Base-by-base conservation (phyloP, 2,329 filamentous ascomycete genomes). In the Hypoxylon sp. region DNA sequence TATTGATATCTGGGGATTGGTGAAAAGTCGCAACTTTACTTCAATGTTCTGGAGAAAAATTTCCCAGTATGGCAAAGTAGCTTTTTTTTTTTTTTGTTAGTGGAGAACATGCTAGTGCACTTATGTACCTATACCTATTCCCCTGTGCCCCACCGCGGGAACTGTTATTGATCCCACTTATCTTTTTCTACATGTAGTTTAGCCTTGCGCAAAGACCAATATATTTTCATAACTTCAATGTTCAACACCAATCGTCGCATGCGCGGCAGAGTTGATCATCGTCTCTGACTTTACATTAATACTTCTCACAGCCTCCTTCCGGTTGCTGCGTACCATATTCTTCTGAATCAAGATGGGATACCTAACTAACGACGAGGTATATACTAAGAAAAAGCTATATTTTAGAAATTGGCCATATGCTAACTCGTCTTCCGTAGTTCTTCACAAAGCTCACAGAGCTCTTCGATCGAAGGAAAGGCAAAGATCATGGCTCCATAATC, bases 401-500 rank as follows among this genome's bases (percentile, higher is more conserved):
- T 11, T 17, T 22, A 2, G 3, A 50, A 46, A 24, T 13, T 14
- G 17, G 24, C 22, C 33, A 19, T 17, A 70, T 63, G 72, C 51
- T 11, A 11, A 3, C 46, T 50, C 33, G 14, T 33, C 37, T n/a
- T n/a, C 26, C 22, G 9, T 75, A 94, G 92, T 95, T 95, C 86
- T 94, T 95, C 81, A 81, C 83, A 69, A 86, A 86, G 76, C 86
- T 95, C 70, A 82, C 83, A 56, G 84, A 89, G 75, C 88, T 95
- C 71, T 92, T 96, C 81, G 84, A 88, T 68, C 80, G 85, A 70
- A 87, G 87, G 68, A 91, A 91, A 76, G 84, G 87, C 75, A 90
- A 90, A 78, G 87, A 91, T 74, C 91, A 94, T 80, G 92, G 92
- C 74, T 89, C 90, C 55, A 84, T 97, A 72, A 91, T 88, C 79